Evolutionary conservation across 257 asterid genomes (phyloP).

Genomic region (Prunella vulgaris): DNA sequence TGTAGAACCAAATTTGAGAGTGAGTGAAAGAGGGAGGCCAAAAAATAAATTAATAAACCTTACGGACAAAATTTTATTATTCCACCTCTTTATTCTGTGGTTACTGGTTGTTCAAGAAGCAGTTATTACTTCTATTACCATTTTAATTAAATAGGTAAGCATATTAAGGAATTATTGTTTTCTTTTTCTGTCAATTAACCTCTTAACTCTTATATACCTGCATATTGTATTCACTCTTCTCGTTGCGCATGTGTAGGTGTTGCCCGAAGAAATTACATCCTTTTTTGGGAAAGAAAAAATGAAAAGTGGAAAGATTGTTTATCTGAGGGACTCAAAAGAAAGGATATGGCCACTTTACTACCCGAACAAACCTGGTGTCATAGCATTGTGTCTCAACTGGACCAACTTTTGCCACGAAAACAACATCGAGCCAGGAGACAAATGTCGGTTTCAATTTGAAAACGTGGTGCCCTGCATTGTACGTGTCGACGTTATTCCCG

Average conservation of each 20-base stretch:
- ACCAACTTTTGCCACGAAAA: conserved; percentile 19
- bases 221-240: no score
- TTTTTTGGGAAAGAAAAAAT: neutral
- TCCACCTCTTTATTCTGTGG: no score
- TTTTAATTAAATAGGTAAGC: neutral
- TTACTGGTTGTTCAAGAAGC: no score
- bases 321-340: conserved; percentile 26
- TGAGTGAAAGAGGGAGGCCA: no score
- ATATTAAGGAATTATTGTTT: neutral
- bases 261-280: conserved; percentile 19
- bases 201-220: neutral
- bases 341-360: conserved; percentile 29
- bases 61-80: no score
- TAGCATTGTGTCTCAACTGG: conserved; percentile 31
- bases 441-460: conserved; percentile 29
- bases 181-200: neutral
- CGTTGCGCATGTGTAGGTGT: conserved; percentile 27
- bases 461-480: neutral
- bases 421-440: conserved; percentile 29
- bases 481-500: conserved; percentile 27
- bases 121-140: neutral
- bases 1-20: no score
- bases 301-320: conserved; percentile 17
- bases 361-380: neutral
- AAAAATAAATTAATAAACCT: no score